Base-by-base conservation (phyloP, 2,329 filamentous ascomycete genomes). In the Calonectria naviculata region DNA sequence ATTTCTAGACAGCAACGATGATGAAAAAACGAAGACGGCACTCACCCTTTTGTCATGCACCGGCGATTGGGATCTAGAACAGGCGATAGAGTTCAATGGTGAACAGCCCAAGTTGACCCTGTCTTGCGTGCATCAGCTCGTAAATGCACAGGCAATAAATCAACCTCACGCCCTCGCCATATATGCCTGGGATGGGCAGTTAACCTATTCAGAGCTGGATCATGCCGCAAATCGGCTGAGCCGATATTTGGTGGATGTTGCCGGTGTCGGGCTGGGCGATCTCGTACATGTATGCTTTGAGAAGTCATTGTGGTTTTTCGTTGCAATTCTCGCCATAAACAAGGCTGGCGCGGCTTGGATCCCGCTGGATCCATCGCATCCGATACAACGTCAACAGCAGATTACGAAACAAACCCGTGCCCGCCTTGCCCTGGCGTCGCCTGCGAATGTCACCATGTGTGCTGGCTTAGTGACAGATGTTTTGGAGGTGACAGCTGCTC, bases 351-450 rank as follows among this genome's bases (percentile, higher is more conserved):
- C 58, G 0, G 75, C 76, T 12, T 78, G 77, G 60, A 71, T 74
- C 17, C 80, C 82, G 0, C 68, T 85, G 2, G 83, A 85, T 60
- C 80, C 83, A n/a, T 80, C 81, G 47, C 73, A 83, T 58, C 84
- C 85, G 1, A 80, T 81, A 24, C 58, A 49, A 7, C 67, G 71
- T 19, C 67, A 65, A 2, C 19, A 38, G 28, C 54, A 52, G 13
- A 60, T 70, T 5, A 12, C 61, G 12, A 21, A 36, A 12, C 46
- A 68, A 26, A 62, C 54, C 6, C 17, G 38, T 26, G 52, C 42
- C n/a, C 54, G 31, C 3, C 44, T 70, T 17, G 42, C 49, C 4
- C 21, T 62, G 9, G 61, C 8, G 1, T 71, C 64, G 3, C 13
- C 54, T 41, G 24, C 54, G 2, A 42, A 42, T 29, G 15, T 21